phyloP scores from a whole-genome alignment of 75 land plant species.

The Sequoiadendron giganteum region DNA sequence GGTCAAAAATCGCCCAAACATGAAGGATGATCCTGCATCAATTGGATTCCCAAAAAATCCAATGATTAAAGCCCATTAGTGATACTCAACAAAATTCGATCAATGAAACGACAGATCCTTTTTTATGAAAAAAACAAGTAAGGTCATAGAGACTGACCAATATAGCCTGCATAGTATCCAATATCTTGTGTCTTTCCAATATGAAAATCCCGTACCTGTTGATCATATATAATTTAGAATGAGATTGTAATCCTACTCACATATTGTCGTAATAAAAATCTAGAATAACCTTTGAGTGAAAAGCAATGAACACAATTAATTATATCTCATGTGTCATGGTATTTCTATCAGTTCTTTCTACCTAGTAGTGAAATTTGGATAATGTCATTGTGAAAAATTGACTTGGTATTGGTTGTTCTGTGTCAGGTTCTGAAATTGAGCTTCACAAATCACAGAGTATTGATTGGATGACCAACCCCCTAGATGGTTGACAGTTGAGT shows the following conservation, averaged over 20 bases:
- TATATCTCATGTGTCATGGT: background rate
- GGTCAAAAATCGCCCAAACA: constrained; percentile 64
- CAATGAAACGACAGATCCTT: background rate
- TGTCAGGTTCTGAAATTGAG: too few species aligned
- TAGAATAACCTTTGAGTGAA: background rate
- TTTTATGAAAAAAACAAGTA: background rate
- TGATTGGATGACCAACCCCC: background rate
- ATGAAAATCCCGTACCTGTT: constrained; percentile 61
- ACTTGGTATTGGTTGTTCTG: too few species aligned
- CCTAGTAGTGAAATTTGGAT: background rate
- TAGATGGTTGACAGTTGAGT: too few species aligned
- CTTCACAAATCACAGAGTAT: background rate
- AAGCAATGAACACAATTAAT: background rate
- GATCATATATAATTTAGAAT: background rate
- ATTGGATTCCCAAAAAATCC: background rate
- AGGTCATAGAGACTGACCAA: constrained; percentile 35
- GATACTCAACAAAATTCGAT: background rate
- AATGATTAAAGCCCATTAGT: background rate
- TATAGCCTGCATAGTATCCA: constrained; percentile 64
- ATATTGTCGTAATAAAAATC: background rate
- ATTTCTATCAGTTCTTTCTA: background rate
- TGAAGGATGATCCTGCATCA: constrained; percentile 60
- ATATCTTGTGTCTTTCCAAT: constrained; percentile 57
- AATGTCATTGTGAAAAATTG: too few species aligned
- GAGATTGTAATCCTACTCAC: background rate